Evolutionary conservation across 2,329 filamentous ascomycete genomes (phyloP), one percentile per base, ranked within the genome.

Genomic region (Fusarium albosuccineum): DNA sequence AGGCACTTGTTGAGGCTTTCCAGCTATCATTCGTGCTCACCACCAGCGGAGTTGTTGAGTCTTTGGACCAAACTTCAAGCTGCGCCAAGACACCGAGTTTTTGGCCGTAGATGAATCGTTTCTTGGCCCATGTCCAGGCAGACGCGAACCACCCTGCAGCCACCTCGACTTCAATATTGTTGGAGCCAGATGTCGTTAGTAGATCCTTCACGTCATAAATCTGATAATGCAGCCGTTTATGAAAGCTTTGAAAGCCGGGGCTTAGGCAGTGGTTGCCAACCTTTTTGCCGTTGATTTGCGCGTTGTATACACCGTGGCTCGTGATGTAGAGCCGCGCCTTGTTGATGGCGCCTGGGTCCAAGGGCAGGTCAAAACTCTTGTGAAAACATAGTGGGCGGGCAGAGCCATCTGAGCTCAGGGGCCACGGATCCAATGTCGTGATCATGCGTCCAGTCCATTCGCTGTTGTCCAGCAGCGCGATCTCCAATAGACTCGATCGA

Each of bases 161-260:
- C 9, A 86, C 79, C 11, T 78, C 75, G 3, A 81, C 76, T 1
- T 73, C 78, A 34, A 86, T 73, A 0, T 82, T 80, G 3, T 81
- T 79, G 3, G 30, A 11, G 3, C 65, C 57, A 2, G 64, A 64
- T 11, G 30, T 8, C 4, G 68, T 72, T 1, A 86, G 58, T 0
- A 82, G 73, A 2, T 74, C 59, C 0, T 79, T 80, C 2, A 87
- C 81, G 64, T 88, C 85, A 62, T 82, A 85, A 0, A 81, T 83
- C 61, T 87, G 80, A 58, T 87, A 88, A 1, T 78, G 74, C n/a
- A 83, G 78, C 2, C 84, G 76, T 55, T 82, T 73, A 0, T 80
- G 73, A 64, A 87, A 87, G 11, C 78, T 79, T 41, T 81, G 80
- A 82, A 83, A 87, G 0, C 85, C 84, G 0, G 84, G 85, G 36